Conservation (phyloP, 169 alveolate genomes). For the Eimeria brunetti region DNA sequence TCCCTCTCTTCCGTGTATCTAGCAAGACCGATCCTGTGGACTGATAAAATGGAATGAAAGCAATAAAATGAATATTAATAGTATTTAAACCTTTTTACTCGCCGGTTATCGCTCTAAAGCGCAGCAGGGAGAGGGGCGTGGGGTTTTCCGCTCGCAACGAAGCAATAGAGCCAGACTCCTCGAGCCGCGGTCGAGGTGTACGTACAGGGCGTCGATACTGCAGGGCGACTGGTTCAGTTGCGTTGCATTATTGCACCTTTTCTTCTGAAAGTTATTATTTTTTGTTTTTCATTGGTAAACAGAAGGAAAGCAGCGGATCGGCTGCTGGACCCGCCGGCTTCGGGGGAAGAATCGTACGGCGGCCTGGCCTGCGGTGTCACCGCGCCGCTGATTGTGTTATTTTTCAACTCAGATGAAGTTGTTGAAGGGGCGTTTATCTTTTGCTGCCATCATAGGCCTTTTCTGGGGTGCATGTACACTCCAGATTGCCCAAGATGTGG, state of each 20-base stretch:
- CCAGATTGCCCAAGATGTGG: slow-evolving; percentile 30
- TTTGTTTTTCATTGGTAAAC: neutral
- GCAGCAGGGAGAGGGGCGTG: neutral
- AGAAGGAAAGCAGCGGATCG: neutral
- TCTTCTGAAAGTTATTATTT: neutral
- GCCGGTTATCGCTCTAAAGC: neutral
- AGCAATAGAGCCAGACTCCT: slow-evolving; percentile 26
- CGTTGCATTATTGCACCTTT: neutral
- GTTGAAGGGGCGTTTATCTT: neutral
- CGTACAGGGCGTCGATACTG: neutral
- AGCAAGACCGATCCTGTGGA: neutral
- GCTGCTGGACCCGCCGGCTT: neutral
- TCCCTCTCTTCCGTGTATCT: neutral
- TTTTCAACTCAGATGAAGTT: neutral
- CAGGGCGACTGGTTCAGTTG: neutral
- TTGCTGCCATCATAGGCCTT: neutral
- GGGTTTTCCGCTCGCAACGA: neutral
- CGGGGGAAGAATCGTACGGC: neutral
- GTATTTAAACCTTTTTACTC: neutral
- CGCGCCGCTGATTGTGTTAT: neutral
- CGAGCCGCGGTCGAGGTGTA: slow-evolving; percentile 31
- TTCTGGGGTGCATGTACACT: neutral
- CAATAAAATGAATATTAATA: neutral
- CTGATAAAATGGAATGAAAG: neutral
- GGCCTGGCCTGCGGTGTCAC: neutral